phyloP scores from a whole-genome alignment of 257 asterid species.

The Scutellaria galericulata region DNA sequence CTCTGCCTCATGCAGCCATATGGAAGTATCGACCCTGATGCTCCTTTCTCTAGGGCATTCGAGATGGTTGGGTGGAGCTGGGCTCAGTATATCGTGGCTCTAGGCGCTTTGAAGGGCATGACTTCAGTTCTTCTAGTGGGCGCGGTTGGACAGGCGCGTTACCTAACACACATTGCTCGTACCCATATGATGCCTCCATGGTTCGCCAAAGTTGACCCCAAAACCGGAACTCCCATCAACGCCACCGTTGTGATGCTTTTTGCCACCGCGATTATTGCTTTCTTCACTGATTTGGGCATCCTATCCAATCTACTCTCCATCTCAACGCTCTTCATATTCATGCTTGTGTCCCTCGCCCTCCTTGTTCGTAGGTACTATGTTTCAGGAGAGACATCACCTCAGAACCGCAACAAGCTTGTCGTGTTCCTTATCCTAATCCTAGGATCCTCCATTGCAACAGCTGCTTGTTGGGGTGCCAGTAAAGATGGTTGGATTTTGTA shows the following conservation, averaged over 20 bases:
- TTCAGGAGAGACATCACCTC: slow-evolving; percentile 42
- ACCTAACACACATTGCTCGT: slow-evolving; percentile 64
- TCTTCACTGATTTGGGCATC: slow-evolving; percentile 51
- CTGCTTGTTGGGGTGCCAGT: slow-evolving; percentile 50
- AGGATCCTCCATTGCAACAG: slow-evolving; percentile 47
- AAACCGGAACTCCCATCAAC: slow-evolving; percentile 57
- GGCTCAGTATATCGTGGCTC: slow-evolving; percentile 65
- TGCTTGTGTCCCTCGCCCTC: slow-evolving; percentile 55
- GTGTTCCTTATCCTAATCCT: slow-evolving; percentile 38
- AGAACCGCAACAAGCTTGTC: slow-evolving; percentile 46
- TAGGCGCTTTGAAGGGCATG: slow-evolving; percentile 66
- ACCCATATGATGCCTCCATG: slow-evolving; percentile 72
- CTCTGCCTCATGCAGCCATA: slow-evolving; percentile 63
- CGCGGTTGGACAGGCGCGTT: slow-evolving; percentile 68
- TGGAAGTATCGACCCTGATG: slow-evolving; percentile 38
- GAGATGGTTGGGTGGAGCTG: slow-evolving; percentile 54
- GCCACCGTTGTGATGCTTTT: slow-evolving; percentile 51
- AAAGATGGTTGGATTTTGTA: slow-evolving; percentile 52
- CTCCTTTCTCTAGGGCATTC: slow-evolving; percentile 58
- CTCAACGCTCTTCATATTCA: slow-evolving; percentile 59
- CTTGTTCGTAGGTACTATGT: slow-evolving; percentile 62
- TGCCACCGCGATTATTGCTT: slow-evolving; percentile 52
- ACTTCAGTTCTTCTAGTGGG: slow-evolving; percentile 56
- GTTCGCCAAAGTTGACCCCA: slow-evolving; percentile 56
- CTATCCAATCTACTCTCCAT: slow-evolving; percentile 50